phyloP scores from a whole-genome alignment of 805 yeast genomes.

The Kluyveromyces starmeri region DNA sequence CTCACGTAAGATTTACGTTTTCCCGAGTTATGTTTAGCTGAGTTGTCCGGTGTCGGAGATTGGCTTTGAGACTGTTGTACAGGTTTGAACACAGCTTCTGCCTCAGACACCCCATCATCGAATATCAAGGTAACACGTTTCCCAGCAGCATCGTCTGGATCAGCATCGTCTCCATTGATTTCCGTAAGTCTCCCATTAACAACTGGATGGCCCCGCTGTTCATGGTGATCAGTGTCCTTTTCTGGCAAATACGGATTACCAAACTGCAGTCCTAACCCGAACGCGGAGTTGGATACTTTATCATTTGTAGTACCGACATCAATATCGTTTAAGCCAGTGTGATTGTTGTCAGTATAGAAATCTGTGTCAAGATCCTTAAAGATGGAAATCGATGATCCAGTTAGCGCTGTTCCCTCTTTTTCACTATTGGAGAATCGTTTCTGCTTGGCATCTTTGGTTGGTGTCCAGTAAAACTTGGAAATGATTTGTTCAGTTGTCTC shows the following conservation, averaged over 20 bases:
- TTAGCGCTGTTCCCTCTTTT: conserved; percentile 9
- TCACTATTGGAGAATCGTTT: conserved; percentile 20
- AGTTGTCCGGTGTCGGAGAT: not conserved
- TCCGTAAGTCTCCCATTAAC: not conserved
- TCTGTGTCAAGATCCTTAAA: conserved; percentile 26
- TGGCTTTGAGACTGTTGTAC: not conserved
- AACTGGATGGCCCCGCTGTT: conserved; percentile 3
- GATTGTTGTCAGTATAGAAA: not conserved
- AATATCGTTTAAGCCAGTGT: not conserved
- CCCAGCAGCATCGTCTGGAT: conserved; percentile 5
- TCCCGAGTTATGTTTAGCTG: not conserved
- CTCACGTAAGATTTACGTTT: not conserved
- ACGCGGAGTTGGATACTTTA: not conserved
- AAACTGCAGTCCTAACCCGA: not conserved
- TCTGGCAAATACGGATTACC: not conserved
- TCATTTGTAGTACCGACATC: not conserved
- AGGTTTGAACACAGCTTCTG: conserved; percentile 8
- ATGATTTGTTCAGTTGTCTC: conserved; percentile 29
- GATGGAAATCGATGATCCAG: conserved; percentile 22
- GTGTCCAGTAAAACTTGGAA: conserved; percentile 24
- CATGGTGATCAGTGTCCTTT: not conserved
- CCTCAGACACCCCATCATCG: conserved; percentile 16
- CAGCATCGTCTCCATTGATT: not conserved
- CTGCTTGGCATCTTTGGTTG: conserved; percentile 18
- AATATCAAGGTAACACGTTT: conserved; percentile 24